These are phyloP conservation scores for Bacidia rubella DNA, from an alignment of 495 filamentous ascomycete species.

Conservation along the genomic window DNA sequence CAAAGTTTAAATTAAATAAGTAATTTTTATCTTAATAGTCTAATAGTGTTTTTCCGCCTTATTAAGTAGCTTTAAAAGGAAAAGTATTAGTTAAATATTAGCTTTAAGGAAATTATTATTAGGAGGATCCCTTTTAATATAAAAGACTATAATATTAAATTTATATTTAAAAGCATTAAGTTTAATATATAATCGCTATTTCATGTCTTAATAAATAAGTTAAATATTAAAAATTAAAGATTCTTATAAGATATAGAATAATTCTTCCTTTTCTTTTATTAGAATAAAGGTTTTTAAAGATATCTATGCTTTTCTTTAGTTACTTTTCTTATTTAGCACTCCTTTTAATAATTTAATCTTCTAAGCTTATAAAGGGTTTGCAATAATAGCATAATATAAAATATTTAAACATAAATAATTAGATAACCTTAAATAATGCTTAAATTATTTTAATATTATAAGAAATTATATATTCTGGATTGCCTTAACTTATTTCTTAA, in stretches of 20 bases:
- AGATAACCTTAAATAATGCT: not conserved
- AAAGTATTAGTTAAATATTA: constrained; percentile 2
- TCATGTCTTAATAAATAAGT: not conserved
- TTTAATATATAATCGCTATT: not conserved
- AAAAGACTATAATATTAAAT: not conserved
- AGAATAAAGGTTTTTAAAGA: not conserved
- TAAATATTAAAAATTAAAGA: not conserved
- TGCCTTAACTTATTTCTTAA: not conserved
- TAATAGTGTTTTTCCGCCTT: not conserved
- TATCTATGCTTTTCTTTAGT: not conserved
- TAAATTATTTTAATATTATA: not conserved
- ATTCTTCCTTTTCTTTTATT: not conserved
- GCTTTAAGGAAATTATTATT: not conserved
- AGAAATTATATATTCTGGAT: not conserved
- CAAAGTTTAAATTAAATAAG: constrained; percentile 1
- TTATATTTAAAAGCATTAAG: not conserved
- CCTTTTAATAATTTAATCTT: not conserved
- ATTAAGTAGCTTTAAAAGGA: constrained; percentile 1
- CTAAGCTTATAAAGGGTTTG: not conserved
- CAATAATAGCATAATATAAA: not conserved
- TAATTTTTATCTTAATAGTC: not conserved
- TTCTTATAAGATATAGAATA: not conserved
- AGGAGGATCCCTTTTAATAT: not conserved
- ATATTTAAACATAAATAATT: not conserved
- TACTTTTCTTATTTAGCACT: not conserved